phyloP scores from a whole-genome alignment of 345 rosid genomes.

The Moricandia arvensis region DNA sequence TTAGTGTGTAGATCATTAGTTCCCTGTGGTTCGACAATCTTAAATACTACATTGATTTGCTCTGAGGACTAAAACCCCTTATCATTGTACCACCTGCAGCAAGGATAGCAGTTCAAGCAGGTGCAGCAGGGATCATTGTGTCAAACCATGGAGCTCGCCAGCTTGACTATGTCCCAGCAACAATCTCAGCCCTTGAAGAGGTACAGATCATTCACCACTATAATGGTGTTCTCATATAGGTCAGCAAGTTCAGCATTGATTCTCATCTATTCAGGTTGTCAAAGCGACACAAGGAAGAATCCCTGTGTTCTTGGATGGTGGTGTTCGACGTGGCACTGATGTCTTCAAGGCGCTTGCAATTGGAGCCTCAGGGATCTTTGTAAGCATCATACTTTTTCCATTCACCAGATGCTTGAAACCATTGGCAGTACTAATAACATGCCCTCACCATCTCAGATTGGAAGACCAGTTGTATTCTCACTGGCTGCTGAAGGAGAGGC shows the following conservation, averaged over 20 bases:
- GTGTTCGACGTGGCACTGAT: conserved; percentile 93
- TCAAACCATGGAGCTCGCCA: conserved; percentile 97
- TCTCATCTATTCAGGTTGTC: conserved; percentile 53
- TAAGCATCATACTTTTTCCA: conserved; percentile 42
- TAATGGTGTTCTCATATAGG: not conserved
- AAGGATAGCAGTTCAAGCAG: conserved; percentile 62
- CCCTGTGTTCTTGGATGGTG: conserved; percentile 92
- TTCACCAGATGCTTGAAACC: not conserved
- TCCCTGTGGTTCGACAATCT: too few species aligned
- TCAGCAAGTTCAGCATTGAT: not conserved
- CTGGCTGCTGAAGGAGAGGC: too few species aligned
- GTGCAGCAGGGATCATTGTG: conserved; percentile 88
- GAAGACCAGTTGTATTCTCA: too few species aligned
- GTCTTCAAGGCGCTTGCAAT: conserved; percentile 92
- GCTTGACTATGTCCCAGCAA: conserved; percentile 72
- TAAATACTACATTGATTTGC: too few species aligned
- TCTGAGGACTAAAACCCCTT: too few species aligned
- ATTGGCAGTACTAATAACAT: too few species aligned
- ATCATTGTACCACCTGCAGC: too few species aligned
- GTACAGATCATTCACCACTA: conserved; percentile 40
- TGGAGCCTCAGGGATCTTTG: conserved; percentile 91
- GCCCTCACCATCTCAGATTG: too few species aligned
- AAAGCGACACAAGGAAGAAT: conserved; percentile 80
- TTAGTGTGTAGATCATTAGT: too few species aligned
- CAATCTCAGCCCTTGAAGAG: conserved; percentile 91